These are phyloP conservation scores for Boechera divaricarpa DNA, from an alignment of 345 rosid genomes.

Conservation along the genomic window DNA sequence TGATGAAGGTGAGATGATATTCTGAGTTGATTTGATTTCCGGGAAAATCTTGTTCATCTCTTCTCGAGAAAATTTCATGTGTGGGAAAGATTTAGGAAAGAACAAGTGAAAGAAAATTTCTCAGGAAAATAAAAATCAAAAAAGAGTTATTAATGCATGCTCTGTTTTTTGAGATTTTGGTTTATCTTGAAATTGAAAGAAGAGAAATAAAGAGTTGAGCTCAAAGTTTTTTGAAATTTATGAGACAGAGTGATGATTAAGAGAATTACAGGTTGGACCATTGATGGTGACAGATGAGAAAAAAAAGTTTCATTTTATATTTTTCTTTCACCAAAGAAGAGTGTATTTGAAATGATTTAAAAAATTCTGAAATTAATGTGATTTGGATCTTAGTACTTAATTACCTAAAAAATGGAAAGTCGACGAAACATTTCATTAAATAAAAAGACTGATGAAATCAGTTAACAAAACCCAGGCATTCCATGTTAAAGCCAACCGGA, in stretches of 20 bases:
- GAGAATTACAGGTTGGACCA: conserved; percentile 48
- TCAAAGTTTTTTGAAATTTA: conserved; percentile 30
- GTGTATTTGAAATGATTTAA: conserved; percentile 14
- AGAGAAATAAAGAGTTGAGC: conserved; percentile 24
- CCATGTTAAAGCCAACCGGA: conserved; percentile 42
- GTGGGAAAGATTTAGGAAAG: neutral
- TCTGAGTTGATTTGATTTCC: too few relatives aligned
- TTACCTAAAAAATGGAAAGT: conserved; percentile 26
- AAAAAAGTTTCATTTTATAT: neutral
- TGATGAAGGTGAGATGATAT: conserved; percentile 25
- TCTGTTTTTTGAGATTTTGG: conserved; percentile 20
- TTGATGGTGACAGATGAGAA: conserved; percentile 45
- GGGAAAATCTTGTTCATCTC: conserved; percentile 23
- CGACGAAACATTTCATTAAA: conserved; percentile 34
- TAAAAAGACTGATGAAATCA: neutral
- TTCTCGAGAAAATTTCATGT: conserved; percentile 14
- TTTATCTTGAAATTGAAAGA: conserved; percentile 12
- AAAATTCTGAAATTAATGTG: conserved; percentile 26
- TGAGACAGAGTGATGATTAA: conserved; percentile 38
- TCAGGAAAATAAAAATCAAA: neutral
- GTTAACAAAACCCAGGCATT: conserved; percentile 12
- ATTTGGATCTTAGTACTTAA: conserved; percentile 32
- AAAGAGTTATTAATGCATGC: conserved; percentile 48
- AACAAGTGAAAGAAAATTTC: neutral
- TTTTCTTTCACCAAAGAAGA: conserved; percentile 15